Evolutionary conservation across 306 rosid genomes (phyloP).

Genomic region (Myrica gale): DNA sequence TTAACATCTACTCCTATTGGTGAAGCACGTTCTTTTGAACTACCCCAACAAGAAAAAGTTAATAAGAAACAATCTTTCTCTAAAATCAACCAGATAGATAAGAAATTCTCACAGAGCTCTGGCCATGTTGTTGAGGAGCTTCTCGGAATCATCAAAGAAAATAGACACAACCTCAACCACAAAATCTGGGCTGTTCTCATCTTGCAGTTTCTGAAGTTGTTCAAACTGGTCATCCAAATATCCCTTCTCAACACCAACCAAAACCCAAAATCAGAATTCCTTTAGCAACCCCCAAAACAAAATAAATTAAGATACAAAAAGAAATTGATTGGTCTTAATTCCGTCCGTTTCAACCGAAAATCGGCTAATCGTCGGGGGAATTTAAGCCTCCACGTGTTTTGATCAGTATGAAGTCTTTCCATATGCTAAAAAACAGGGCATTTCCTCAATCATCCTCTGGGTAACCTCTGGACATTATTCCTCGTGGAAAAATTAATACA

Average conservation of each 20-base stretch:
- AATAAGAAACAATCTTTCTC: neutral
- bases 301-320: neutral
- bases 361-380: neutral
- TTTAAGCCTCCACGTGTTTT: neutral
- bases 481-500: neutral
- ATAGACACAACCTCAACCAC: conserved; percentile 70
- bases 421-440: neutral
- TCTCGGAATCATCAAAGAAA: conserved; percentile 74
- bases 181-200: conserved; percentile 67
- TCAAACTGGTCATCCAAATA: conserved; percentile 69
- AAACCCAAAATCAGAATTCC: conserved; percentile 2
- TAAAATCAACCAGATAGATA: neutral
- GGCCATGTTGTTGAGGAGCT: conserved; percentile 56
- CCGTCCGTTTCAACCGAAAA: neutral
- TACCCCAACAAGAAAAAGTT: neutral
- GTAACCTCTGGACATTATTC: neutral
- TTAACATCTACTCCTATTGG: conserved; percentile 3
- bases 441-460: neutral
- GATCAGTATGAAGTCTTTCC: neutral
- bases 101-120: conserved; percentile 50
- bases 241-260: conserved; percentile 44
- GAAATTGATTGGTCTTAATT: neutral
- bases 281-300: neutral
- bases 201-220: conserved; percentile 73
- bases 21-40: neutral